Evolutionary conservation across 352 stramenopile genomes (phyloP).

Genomic region (Phytophthora niederhauseri): DNA sequence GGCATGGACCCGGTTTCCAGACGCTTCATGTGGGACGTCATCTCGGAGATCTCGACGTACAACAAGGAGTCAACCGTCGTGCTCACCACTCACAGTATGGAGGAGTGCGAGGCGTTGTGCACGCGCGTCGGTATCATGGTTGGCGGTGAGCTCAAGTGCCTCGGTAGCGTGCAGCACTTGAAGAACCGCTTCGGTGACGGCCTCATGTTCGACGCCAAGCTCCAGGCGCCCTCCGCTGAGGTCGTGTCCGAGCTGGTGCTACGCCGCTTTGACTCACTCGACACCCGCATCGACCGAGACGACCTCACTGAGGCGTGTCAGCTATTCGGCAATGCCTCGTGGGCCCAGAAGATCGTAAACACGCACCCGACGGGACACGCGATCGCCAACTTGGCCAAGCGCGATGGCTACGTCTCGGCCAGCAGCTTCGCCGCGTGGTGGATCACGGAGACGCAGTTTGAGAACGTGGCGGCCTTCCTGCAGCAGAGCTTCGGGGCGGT

Average conservation of each 20-base stretch:
- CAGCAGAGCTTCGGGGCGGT: conserved; percentile 33
- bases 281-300: conserved; percentile 14
- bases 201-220: conserved; percentile 61
- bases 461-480: too few species aligned
- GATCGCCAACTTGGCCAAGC: conserved; percentile 53
- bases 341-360: conserved; percentile 48
- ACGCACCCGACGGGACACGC: conserved; percentile 66
- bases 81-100: conserved; percentile 97
- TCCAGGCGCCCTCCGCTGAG: conserved; percentile 38
- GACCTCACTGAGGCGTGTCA: conserved; percentile 49
- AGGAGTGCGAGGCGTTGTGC: conserved; percentile 95
- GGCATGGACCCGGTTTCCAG: conserved; percentile 51
- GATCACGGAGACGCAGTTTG: conserved; percentile 51
- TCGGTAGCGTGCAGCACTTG: conserved; percentile 94
- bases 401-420: conserved; percentile 45
- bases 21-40: conserved; percentile 95
- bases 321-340: conserved; percentile 42
- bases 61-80: conserved; percentile 83
- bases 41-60: conserved; percentile 78
- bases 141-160: conserved; percentile 67
- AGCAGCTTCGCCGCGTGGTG: conserved; percentile 61
- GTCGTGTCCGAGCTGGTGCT: conserved; percentile 12
- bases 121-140: conserved; percentile 30
- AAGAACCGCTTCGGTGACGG: conserved; percentile 93
- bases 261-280: conserved; percentile 32